Evolutionary conservation across 2,329 filamentous ascomycete species (phyloP).

Genomic region (Ceratocystis albifundus): DNA sequence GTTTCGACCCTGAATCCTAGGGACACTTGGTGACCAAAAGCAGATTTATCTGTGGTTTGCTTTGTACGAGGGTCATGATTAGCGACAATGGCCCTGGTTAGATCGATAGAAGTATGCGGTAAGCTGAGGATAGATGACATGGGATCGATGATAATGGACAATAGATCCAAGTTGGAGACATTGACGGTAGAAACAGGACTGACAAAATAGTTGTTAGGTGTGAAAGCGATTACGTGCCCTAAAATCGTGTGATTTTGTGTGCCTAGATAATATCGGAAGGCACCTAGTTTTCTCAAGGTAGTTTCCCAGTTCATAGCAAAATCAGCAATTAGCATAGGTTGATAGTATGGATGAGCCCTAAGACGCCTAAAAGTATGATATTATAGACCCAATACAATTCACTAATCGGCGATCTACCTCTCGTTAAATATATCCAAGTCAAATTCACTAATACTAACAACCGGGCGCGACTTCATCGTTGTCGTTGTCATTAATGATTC

Average conservation of each 20-base stretch:
- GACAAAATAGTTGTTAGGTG: background rate
- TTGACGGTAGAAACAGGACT: background rate
- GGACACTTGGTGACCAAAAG: conserved; percentile 18
- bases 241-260: background rate
- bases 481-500: too few species aligned
- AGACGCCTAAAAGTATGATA: background rate
- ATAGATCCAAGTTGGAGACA: background rate
- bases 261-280: background rate
- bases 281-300: background rate
- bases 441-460: background rate
- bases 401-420: too few species aligned
- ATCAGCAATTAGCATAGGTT: background rate
- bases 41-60: conserved; percentile 18
- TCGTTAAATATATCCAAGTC: too few species aligned
- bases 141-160: background rate
- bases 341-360: background rate
- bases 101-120: conserved; percentile 14
- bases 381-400: background rate
- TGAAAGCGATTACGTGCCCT: background rate
- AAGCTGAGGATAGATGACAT: conserved; percentile 20
- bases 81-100: conserved; percentile 20
- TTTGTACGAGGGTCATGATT: conserved; percentile 22
- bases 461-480: too few species aligned
- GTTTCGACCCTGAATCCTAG: conserved; percentile 13
- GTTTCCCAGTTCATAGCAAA: background rate